Base-by-base conservation (phyloP, 2,329 filamentous ascomycete genomes). In the Colletotrichum phormii region DNA sequence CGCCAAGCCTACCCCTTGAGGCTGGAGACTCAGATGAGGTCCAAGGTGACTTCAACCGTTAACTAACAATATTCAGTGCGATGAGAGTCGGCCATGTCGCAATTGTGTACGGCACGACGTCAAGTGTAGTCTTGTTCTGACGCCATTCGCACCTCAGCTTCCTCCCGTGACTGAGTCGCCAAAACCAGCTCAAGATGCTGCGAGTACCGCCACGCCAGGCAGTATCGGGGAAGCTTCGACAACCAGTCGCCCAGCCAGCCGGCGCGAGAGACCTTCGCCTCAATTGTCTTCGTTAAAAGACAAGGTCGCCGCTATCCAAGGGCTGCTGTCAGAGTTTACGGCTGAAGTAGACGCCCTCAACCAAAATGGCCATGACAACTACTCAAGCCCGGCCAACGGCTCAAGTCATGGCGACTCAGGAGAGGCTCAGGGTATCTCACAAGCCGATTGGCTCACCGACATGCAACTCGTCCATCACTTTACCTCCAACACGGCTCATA, bases 71-170 rank as follows among this genome's bases (percentile, higher is more conserved):
- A n/a, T 29, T 13, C 29, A 72, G 71, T 72, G 71, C 46, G 71
- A 72, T 33, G 71, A 72, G 58, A 55, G 13, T 29, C 71, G 71
- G 7, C 71, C 71, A 24, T 72, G 71, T 61, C 60, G 71, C 53
- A 70, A 72, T n/a, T 72, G 71, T n/a, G 55, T 64, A 13, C 66
- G 71, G 12, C 71, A 72, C 55, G 60, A 70, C n/a, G 66, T 70
- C 55, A 69, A 70, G 55, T 72, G 71, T 60, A 72, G 71, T 18
- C 66, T 72, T 13, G 60, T 72, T 11, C 33, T 70, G 29, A 61
- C 66, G 13, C 60, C 70, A 1, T 64, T 64, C 35, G 35, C 66
- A 6, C 54, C 70, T 31, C 70, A 60, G 2, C 60, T 64, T n/a
- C 70, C 46, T 15, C n/a, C 66, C 1, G 66, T 72, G 18, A n/a